These are phyloP conservation scores for Drechmeria coniospora DNA, from an alignment of 2,329 filamentous ascomycete genomes.

Conservation along the genomic window DNA sequence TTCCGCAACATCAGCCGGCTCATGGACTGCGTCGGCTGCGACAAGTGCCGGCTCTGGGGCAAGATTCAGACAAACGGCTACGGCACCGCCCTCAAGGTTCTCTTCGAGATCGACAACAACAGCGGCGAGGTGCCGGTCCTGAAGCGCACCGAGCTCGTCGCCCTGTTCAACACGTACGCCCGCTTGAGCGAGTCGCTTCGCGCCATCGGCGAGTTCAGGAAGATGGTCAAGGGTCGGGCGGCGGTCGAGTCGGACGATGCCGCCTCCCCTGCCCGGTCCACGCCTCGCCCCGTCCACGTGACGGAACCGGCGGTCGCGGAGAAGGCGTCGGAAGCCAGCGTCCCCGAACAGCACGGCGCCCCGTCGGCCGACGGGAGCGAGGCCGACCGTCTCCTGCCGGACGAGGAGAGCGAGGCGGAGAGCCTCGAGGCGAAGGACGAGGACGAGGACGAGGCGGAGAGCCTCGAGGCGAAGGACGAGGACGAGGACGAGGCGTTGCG, in stretches of 20 bases:
- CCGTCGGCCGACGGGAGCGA: neutral
- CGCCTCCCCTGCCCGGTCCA: too few species aligned
- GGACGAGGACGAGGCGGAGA: slow-evolving; percentile 21
- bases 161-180: slow-evolving; percentile 85
- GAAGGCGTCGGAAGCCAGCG: too few species aligned
- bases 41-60: slow-evolving; percentile 96
- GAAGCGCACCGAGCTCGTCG: slow-evolving; percentile 81
- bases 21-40: slow-evolving; percentile 98
- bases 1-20: slow-evolving; percentile 93
- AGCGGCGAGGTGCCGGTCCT: slow-evolving; percentile 52
- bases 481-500: slow-evolving; percentile 11
- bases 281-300: too few species aligned
- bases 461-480: slow-evolving; percentile 16
- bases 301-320: too few species aligned
- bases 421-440: slow-evolving; percentile 26
- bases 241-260: neutral
- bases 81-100: slow-evolving; percentile 82
- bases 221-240: slow-evolving; percentile 28
- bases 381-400: neutral
- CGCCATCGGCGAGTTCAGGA: slow-evolving; percentile 57
- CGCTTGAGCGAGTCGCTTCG: slow-evolving; percentile 69
- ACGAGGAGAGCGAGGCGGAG: slow-evolving; percentile 18
- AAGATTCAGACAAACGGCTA: slow-evolving; percentile 94
- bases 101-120: slow-evolving; percentile 79
- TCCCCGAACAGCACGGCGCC: too few species aligned